A percentile compares a stretch with the other conserved stretches of the same genome.
These are phyloP conservation scores for Hygrocybe punicea DNA, from an alignment of 768 basidiomycete species.

Conservation along the genomic window DNA sequence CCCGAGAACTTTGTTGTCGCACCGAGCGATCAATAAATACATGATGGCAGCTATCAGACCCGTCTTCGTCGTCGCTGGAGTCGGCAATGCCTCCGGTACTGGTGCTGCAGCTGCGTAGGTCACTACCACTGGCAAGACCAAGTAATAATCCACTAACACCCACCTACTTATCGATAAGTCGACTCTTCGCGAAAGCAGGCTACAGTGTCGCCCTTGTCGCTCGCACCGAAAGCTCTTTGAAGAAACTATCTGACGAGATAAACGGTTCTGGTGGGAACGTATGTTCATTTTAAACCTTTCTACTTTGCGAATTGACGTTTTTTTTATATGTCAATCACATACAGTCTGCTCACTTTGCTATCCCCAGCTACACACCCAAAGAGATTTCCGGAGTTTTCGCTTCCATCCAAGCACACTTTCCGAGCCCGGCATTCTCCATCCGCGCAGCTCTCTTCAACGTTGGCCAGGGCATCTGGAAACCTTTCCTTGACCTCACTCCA, in stretches of 20 bases:
- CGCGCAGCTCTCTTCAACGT: conserved; percentile 66
- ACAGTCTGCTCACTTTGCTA: conserved; percentile 56
- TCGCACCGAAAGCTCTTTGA: conserved; percentile 50
- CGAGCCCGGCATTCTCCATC: conserved; percentile 38
- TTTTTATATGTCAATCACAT: not conserved
- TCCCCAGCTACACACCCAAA: conserved; percentile 47
- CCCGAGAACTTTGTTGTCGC: no score
- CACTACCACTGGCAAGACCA: conserved; percentile 5
- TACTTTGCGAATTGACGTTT: not conserved
- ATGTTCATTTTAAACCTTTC: conserved; percentile 9
- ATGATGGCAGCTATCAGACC: not conserved
- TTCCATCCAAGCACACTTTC: conserved; percentile 43
- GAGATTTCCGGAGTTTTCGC: conserved; percentile 51
- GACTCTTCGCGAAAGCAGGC: conserved; percentile 57
- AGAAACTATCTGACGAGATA: conserved; percentile 52
- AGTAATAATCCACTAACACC: no score
- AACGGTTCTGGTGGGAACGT: conserved; percentile 59
- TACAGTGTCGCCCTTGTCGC: conserved; percentile 68
- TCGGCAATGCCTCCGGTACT: conserved; percentile 50
- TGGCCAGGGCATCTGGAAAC: conserved; percentile 56
- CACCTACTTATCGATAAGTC: conserved; percentile 41
- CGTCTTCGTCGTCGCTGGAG: conserved; percentile 31
- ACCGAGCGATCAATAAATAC: no score
- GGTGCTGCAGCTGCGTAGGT: conserved; percentile 58
- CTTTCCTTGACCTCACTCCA: conserved; percentile 61